Percentiles rank a stretch among this genome's conserved stretches.
Evolutionary conservation across 129 eudicot species (phyloP).

Genomic region (Flaveria sonorensis): DNA sequence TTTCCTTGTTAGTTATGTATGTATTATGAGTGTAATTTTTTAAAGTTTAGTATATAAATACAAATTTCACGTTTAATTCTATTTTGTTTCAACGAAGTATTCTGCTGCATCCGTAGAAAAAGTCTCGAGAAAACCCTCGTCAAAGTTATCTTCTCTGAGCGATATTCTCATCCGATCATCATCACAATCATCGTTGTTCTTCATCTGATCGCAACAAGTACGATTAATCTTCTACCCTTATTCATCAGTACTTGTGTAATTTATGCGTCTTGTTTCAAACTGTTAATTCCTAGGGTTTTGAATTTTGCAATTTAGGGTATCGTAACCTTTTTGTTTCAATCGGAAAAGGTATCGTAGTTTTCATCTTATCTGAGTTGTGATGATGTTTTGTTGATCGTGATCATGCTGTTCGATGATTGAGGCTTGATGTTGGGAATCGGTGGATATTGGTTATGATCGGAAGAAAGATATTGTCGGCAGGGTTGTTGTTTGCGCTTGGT

Average conservation of each 20-base stretch:
- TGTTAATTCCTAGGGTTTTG: slow-evolving; percentile 27
- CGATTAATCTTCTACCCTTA: slow-evolving; percentile 7
- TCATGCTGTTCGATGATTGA: slow-evolving; percentile 20
- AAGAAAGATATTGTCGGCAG: slow-evolving; percentile 5
- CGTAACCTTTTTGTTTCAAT: slow-evolving; percentile 9
- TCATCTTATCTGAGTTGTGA: not conserved
- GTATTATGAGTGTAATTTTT: no score
- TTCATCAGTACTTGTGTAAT: not conserved
- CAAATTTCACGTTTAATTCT: no score
- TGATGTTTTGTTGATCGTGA: slow-evolving; percentile 3
- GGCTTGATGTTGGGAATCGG: not conserved
- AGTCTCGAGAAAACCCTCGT: not conserved
- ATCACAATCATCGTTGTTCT: slow-evolving; percentile 6
- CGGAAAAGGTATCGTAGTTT: not conserved
- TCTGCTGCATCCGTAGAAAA: not conserved
- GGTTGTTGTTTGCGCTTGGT: not conserved
- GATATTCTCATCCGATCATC: slow-evolving; percentile 15
- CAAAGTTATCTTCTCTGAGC: not conserved
- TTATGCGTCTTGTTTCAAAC: not conserved
- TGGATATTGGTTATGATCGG: slow-evolving; percentile 3
- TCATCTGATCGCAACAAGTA: slow-evolving; percentile 23
- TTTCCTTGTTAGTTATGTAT: no score
- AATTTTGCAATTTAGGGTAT: slow-evolving; percentile 17
- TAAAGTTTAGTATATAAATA: no score
- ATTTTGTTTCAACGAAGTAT: not conserved